Base-by-base conservation (phyloP, 208 protist genomes). In the Crithidia mellificae region DNA sequence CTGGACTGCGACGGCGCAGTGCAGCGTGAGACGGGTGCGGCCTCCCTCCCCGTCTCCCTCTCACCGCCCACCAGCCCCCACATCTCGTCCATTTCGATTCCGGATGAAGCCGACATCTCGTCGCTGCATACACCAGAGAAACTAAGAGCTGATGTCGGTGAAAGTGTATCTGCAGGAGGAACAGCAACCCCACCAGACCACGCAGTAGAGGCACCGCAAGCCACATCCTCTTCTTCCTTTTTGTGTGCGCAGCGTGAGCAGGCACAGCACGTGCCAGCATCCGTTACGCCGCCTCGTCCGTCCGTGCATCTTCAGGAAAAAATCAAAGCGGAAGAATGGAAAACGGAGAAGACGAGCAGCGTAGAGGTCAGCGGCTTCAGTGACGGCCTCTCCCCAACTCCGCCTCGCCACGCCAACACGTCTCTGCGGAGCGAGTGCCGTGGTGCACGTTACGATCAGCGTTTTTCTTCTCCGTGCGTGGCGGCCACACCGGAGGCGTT, bases 61-160 rank as follows among this genome's bases (percentile, higher is more conserved):
- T 39, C 49, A 14, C 50, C 38, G 5, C 36, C 56, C 8, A 25
- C 20, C 7, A 63, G 53, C 17, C 43, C 49, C 32, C 67, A 52
- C 24, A 53, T 72, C 15, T 72, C 67, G 19, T 32, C 67, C 57
- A 72, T 72, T 56, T 12, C 32, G 19, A 17, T 29, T 0, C 17
- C 9, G 3, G 44, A 39, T 2, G 46, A 39, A 20, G 49, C 56
- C 6, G 54, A 57, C 14, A 19, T 43, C 19, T 14, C 30, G 9
- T 63, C 56, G 11, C 17, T 55, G 5, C 4, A 12, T 2, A 30
- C 53, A 22, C 53, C 27, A 2, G 52, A 41, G 14, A n/a, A n/a
- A n/a, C n/a, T n/a, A n/a, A n/a, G n/a, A n/a, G n/a, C n/a, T n/a
- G n/a, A n/a, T n/a, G n/a, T n/a, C n/a, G n/a, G n/a, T n/a, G n/a